phyloP scores from a whole-genome alignment of 2,329 filamentous ascomycete species.

The Didymella lethalis region DNA sequence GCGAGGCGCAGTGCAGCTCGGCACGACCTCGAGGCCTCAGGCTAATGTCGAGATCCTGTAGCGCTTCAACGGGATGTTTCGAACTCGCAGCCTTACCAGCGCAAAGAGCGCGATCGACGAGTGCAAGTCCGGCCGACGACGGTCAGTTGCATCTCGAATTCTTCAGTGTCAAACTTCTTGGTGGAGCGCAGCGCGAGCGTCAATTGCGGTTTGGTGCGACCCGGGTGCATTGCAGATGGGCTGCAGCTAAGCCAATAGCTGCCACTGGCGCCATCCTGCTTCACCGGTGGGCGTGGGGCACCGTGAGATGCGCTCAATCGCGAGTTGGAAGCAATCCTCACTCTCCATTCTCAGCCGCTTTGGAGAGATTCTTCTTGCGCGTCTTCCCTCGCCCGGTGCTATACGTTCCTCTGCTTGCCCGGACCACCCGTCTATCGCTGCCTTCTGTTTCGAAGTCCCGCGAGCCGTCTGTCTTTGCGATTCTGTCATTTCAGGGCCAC shows the following conservation, averaged over 20 bases:
- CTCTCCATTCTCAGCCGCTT: conserved; percentile 39
- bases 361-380: conserved; percentile 42
- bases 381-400: conserved; percentile 42
- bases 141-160: conserved; percentile 23
- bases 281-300: conserved; percentile 50
- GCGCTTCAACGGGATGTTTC: conserved; percentile 18
- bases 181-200: conserved; percentile 32
- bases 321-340: conserved; percentile 34
- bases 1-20: conserved; percentile 45
- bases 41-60: conserved; percentile 6
- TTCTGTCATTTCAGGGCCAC: conserved; percentile 26
- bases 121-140: conserved; percentile 16
- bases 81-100: conserved; percentile 10
- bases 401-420: conserved; percentile 35
- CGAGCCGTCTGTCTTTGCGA: conserved; percentile 30
- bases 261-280: conserved; percentile 35
- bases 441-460: conserved; percentile 29
- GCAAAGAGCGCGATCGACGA: conserved; percentile 11
- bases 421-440: conserved; percentile 32
- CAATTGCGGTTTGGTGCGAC: conserved; percentile 42
- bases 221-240: conserved; percentile 38
- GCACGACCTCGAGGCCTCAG: conserved; percentile 38
- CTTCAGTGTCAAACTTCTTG: conserved; percentile 29
- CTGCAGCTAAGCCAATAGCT: conserved; percentile 47
- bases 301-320: conserved; percentile 40